Conservation (phyloP, 352 stramenopile genomes). For the Phytophthora aleatoria region DNA sequence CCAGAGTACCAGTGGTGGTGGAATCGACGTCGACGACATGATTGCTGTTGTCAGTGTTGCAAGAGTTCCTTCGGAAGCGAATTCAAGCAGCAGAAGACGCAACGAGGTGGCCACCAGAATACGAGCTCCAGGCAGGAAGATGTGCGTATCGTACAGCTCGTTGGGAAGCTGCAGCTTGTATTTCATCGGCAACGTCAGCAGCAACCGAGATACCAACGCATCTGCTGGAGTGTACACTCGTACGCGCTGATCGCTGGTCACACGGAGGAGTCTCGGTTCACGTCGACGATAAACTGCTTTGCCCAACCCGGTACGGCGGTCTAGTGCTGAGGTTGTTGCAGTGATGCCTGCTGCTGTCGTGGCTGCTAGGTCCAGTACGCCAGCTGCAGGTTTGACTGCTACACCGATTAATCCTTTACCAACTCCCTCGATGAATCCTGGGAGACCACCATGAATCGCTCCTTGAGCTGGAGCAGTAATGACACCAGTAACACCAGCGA, state of each 20-base stretch:
- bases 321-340: conserved; percentile 81
- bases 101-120: conserved; percentile 79
- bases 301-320: conserved; percentile 67
- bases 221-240: conserved; percentile 80
- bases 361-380: conserved; percentile 82
- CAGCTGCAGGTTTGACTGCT: conserved; percentile 87
- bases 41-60: conserved; percentile 37
- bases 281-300: conserved; percentile 38
- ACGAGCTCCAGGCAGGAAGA: conserved; percentile 67
- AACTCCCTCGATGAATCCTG: conserved; percentile 90
- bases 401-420: conserved; percentile 89
- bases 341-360: conserved; percentile 84
- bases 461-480: conserved; percentile 91
- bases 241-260: conserved; percentile 76
- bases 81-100: conserved; percentile 59
- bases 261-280: conserved; percentile 73
- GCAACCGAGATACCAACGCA: conserved; percentile 65
- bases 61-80: conserved; percentile 34
- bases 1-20: conserved; percentile 34
- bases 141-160: conserved; percentile 80
- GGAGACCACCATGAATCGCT: conserved; percentile 88
- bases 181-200: conserved; percentile 59
- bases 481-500: conserved; percentile 90
- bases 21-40: conserved; percentile 39
- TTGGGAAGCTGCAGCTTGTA: conserved; percentile 57